Evolutionary conservation across 116 monocot species (phyloP), one percentile per base, ranked within the genome.

Genomic region (Dioscorea cayenensis): DNA sequence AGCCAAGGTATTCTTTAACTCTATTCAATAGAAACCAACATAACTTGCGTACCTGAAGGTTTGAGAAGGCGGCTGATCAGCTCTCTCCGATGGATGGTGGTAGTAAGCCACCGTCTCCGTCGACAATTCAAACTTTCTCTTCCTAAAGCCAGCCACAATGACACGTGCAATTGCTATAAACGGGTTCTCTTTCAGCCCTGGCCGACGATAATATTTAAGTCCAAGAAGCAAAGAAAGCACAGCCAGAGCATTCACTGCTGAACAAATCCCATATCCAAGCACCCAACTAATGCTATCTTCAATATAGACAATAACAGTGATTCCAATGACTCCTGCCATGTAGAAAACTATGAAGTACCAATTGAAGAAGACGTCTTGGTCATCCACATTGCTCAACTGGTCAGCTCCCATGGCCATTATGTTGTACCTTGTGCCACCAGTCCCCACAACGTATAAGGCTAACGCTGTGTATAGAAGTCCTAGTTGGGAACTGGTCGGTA

Each of bases 291-390:
- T 60, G 55, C 49, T 82, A 21, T 86, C 80, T 69, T 86, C 59
- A 14, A 86, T 48, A 63, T 77, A 86, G 12, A 86, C 77, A 14
- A 86, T 67, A 36, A 63, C 82, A 0, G 77, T 82, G 63, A 13
- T 22, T 7, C 83, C 80, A 17, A 80, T n/a, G n/a, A 83, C 28
- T 50, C 5, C 70, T 14, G 6, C 8, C 61, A 32, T 32, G 61
- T 80, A 78, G 9, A 73, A 1, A 28, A 61, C 17, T 17, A 77
- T 17, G 73, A 80, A 78, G 78, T 51, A 80, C 83, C 83, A 83
- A 68, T 83, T 87, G 75, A 87, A 80, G 83, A 83, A 87, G 0
- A 58, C 25, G 28, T 82, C 75, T 13, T 63, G 75, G 23, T 87
- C 80, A 0, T 4, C 13, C 18, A 51, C 29, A 13, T 22, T 6